These are phyloP conservation scores for Hymenoscyphus fructigenus DNA, from an alignment of 2,329 filamentous ascomycete genomes.

Conservation along the genomic window DNA sequence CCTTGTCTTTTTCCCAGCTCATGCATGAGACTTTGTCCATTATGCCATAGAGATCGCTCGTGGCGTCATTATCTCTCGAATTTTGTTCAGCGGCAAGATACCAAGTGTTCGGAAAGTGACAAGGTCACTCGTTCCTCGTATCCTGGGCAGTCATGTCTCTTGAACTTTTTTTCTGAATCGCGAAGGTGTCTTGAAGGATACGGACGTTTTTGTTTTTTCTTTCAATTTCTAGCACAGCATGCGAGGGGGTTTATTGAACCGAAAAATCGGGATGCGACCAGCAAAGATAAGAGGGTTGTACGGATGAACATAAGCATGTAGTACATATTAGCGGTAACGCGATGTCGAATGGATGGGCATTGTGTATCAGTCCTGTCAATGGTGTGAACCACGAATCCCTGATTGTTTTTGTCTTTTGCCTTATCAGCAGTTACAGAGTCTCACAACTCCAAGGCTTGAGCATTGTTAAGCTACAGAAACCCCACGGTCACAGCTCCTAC, in stretches of 20 bases:
- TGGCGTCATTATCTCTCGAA: neutral
- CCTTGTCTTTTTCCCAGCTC: neutral
- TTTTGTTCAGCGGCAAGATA: neutral
- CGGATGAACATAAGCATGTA: neutral
- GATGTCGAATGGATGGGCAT: neutral
- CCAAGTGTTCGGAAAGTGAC: neutral
- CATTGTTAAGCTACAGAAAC: neutral
- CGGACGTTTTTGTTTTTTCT: neutral
- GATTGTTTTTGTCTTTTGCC: neutral
- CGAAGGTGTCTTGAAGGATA: neutral
- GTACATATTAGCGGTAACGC: slow-evolving; percentile 2
- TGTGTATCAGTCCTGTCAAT: neutral
- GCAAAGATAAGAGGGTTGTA: slow-evolving; percentile 3
- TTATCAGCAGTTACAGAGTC: neutral
- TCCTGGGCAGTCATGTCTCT: neutral
- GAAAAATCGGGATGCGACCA: neutral
- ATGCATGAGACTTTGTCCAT: neutral
- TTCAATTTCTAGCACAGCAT: neutral
- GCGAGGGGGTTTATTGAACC: neutral
- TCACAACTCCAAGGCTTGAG: neutral
- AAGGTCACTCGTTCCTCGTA: neutral
- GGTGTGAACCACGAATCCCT: neutral
- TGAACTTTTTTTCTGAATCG: neutral
- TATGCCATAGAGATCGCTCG: neutral
- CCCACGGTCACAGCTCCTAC: neutral